Conservation (phyloP, 169 alveolate genomes). For the Perkinsus olseni region DNA sequence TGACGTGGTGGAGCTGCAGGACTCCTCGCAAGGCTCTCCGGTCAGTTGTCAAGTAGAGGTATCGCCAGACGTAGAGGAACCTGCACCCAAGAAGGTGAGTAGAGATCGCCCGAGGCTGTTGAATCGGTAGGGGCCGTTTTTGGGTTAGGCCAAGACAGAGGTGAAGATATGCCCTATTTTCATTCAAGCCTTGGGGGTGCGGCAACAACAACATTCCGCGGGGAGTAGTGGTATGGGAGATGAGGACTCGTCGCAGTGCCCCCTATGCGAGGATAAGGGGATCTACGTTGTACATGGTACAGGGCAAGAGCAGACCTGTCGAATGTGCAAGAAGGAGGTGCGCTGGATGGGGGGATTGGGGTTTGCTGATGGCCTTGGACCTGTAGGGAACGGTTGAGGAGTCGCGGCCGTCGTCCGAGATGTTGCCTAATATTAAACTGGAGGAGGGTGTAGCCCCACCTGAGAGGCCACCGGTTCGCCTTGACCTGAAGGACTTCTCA, state of each 20-base stretch:
- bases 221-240: background rate
- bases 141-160: background rate
- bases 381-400: background rate
- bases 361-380: too few species aligned
- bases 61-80: background rate
- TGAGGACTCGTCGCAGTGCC: background rate
- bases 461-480: background rate
- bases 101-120: background rate
- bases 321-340: background rate
- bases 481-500: background rate
- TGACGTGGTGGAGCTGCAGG: background rate
- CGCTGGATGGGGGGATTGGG: background rate
- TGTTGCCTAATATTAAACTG: background rate
- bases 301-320: background rate
- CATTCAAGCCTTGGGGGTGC: background rate
- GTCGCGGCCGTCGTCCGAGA: background rate
- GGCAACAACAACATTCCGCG: background rate
- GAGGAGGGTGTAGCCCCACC: background rate
- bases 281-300: background rate
- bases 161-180: background rate
- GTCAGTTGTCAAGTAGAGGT: background rate
- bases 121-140: background rate
- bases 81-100: background rate
- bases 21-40: background rate
- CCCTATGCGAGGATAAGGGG: background rate